phyloP scores from a whole-genome alignment of 164 flowering plant genomes.

The Kalanchoe fedtschenkoi region DNA sequence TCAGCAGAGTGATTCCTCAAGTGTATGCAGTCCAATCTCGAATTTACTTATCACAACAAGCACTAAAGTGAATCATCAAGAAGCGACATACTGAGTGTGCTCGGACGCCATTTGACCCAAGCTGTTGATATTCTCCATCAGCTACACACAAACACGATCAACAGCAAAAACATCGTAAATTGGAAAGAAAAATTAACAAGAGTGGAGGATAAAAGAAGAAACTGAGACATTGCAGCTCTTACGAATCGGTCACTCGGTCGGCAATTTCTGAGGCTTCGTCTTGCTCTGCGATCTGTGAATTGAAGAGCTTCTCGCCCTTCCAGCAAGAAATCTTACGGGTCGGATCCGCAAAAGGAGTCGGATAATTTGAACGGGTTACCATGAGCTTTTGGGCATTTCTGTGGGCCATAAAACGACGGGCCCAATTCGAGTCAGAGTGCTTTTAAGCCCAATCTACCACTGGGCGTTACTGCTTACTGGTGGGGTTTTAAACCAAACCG shows the following conservation, averaged over 20 bases:
- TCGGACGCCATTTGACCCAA: constrained; percentile 14
- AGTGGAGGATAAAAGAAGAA: neutral
- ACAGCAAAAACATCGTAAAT: neutral
- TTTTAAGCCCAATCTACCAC: no score
- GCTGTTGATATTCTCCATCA: constrained; percentile 4
- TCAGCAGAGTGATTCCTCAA: neutral
- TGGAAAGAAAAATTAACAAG: neutral
- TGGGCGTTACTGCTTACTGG: no score
- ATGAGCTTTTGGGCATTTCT: no score
- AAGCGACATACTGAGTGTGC: constrained; percentile 27
- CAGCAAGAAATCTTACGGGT: neutral
- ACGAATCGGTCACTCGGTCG: neutral
- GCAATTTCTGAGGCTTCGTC: neutral
- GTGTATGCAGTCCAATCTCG: neutral
- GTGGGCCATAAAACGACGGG: no score
- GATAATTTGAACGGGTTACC: no score
- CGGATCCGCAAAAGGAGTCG: no score
- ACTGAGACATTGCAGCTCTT: neutral
- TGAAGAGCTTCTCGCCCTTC: neutral
- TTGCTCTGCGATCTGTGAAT: no score
- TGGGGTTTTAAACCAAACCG: no score
- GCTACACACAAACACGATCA: constrained; percentile 12
- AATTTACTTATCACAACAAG: neutral
- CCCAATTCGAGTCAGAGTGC: no score
- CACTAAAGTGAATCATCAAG: neutral